Conservation (phyloP, 441 rosid species). For the Capsella rubella region DNA sequence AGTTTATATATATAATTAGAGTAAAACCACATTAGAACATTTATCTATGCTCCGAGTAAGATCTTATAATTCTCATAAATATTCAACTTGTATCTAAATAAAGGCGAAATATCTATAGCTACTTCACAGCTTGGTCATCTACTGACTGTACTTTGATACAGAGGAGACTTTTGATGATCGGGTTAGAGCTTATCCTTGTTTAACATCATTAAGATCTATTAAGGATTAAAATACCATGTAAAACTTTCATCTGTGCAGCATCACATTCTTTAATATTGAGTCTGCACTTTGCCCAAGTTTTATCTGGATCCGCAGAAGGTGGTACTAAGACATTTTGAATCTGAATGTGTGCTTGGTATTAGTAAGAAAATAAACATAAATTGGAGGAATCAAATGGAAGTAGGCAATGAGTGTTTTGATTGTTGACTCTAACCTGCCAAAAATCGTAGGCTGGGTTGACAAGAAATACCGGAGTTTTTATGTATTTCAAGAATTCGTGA, state of each 20-base stretch:
- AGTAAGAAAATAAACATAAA: conserved; percentile 24
- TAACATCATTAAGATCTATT: conserved; percentile 23
- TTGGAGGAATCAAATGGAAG: conserved; percentile 13
- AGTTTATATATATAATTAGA: not conserved
- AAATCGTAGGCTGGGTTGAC: conserved; percentile 87
- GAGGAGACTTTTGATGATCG: not conserved
- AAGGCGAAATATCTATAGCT: conserved; percentile 5
- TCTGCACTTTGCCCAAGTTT: conserved; percentile 75
- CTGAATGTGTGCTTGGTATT: conserved; percentile 51
- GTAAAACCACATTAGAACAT: not conserved
- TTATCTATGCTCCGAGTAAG: not conserved
- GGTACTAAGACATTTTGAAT: conserved; percentile 82
- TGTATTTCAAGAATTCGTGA: conserved; percentile 58
- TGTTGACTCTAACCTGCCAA: conserved; percentile 82
- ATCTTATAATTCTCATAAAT: not conserved
- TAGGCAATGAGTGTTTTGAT: conserved; percentile 13
- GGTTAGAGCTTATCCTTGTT: not conserved
- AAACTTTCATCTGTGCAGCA: conserved; percentile 58
- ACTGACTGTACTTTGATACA: conserved; percentile 14
- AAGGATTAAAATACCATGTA: conserved; percentile 63
- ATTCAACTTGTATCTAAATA: conserved; percentile 15
- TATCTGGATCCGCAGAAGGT: conserved; percentile 58
- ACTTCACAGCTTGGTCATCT: conserved; percentile 12
- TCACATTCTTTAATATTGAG: conserved; percentile 64
- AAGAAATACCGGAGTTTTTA: conserved; percentile 72